Evolutionary conservation across 2,329 filamentous ascomycete species (phyloP).

Genomic region (Ceratocystis cubensis): DNA sequence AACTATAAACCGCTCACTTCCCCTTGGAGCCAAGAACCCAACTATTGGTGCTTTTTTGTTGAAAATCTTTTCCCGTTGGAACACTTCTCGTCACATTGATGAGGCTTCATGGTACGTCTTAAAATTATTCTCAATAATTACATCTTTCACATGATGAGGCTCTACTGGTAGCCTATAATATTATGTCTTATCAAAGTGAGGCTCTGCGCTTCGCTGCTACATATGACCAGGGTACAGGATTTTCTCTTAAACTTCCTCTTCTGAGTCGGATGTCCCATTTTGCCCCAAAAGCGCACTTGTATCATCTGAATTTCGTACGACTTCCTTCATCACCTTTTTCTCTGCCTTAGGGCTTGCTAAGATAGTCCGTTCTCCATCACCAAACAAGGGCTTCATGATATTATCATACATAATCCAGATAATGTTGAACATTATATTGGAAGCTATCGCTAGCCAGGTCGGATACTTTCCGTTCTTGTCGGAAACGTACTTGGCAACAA

Average conservation of each 20-base stretch:
- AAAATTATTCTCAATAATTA: too few species aligned
- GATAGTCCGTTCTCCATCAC: conserved; percentile 65
- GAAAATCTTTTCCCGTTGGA: not conserved
- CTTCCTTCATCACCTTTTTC: not conserved
- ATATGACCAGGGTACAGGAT: not conserved
- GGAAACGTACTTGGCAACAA: conserved; percentile 38
- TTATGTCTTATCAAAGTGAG: not conserved
- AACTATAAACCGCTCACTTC: not conserved
- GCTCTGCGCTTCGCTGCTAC: not conserved
- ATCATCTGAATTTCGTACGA: not conserved
- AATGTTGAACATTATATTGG: conserved; percentile 34
- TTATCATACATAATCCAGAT: conserved; percentile 37
- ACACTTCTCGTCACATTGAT: not conserved
- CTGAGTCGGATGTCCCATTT: not conserved
- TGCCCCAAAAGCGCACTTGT: conserved; percentile 5
- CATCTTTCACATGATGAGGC: not conserved
- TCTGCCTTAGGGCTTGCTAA: not conserved
- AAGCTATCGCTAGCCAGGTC: conserved; percentile 44
- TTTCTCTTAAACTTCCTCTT: not conserved
- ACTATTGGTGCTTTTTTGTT: too few species aligned
- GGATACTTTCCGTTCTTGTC: conserved; percentile 58
- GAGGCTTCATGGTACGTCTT: not conserved
- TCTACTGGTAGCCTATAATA: not conserved
- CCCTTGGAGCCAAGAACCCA: not conserved
- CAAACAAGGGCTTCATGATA: conserved; percentile 51